phyloP scores from a whole-genome alignment of 495 filamentous ascomycete species.

The Aspergillus heteromorphus region DNA sequence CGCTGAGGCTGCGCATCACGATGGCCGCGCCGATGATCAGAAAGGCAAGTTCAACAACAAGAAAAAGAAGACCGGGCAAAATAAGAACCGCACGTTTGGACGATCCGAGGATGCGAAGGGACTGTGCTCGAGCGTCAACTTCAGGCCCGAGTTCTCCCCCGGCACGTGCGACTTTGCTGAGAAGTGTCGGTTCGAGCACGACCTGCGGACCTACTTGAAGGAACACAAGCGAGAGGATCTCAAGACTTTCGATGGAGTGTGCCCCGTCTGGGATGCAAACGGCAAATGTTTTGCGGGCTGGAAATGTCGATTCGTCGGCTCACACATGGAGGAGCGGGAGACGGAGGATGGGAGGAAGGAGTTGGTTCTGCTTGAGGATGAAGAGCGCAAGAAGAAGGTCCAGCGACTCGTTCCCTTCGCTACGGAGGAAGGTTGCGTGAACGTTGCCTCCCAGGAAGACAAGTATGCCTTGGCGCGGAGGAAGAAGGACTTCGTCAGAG shows the following conservation, averaged over 20 bases:
- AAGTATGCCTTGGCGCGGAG: constrained; percentile 69
- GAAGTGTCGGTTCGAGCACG: constrained; percentile 72
- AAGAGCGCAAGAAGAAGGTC: constrained; percentile 41
- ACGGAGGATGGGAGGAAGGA: constrained; percentile 74
- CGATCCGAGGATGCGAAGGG: constrained; percentile 68
- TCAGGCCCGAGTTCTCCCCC: constrained; percentile 69
- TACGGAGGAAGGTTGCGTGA: constrained; percentile 63
- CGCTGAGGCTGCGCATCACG: constrained; percentile 56
- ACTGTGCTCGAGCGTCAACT: constrained; percentile 67
- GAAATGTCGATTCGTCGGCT: constrained; percentile 84
- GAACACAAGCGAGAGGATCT: constrained; percentile 79
- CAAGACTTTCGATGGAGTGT: constrained; percentile 64
- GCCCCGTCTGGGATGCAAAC: constrained; percentile 69
- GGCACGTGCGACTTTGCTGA: constrained; percentile 66
- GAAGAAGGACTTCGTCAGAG: constrained; percentile 58
- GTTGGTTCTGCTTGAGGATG: constrained; percentile 61
- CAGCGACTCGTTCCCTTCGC: constrained; percentile 26
- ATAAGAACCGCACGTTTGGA: constrained; percentile 81
- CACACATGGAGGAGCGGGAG: constrained; percentile 72
- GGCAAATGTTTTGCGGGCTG: constrained; percentile 79
- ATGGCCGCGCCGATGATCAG: constrained; percentile 33
- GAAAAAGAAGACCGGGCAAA: constrained; percentile 77
- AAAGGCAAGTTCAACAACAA: constrained; percentile 59
- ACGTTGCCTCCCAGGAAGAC: constrained; percentile 57
- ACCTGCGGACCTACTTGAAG: constrained; percentile 76